A percentile compares a stretch with the other conserved stretches of the same genome.
phyloP scores from a whole-genome alignment of 129 eudicot species.

The Glebionis coronaria region DNA sequence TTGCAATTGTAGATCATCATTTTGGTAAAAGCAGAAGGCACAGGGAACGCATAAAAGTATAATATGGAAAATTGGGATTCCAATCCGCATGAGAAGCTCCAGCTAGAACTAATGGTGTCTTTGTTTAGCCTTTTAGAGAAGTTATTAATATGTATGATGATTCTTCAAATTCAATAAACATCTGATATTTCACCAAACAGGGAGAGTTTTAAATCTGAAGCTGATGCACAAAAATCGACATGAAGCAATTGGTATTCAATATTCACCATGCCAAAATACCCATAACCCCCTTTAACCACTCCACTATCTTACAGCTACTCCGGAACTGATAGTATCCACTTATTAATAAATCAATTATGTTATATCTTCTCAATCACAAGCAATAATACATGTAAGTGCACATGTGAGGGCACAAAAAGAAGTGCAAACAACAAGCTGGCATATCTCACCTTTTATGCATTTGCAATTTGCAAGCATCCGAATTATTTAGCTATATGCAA shows the following conservation, averaged over 20 bases:
- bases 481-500: too few species aligned
- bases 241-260: too few species aligned
- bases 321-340: not conserved
- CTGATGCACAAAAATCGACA: too few species aligned
- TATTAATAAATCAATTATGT: not conserved
- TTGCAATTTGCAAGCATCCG: too few species aligned
- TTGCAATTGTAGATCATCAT: not conserved
- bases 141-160: not conserved
- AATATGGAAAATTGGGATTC: not conserved
- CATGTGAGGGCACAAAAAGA: too few species aligned
- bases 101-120: not conserved
- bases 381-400: not conserved
- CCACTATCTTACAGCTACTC: too few species aligned
- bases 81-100: not conserved
- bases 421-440: too few species aligned
- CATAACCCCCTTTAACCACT: too few species aligned
- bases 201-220: too few species aligned
- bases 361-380: not conserved
- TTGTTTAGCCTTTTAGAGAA: not conserved
- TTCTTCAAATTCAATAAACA: not conserved
- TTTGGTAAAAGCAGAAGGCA: not conserved
- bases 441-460: too few species aligned
- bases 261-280: too few species aligned
- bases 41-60: not conserved
- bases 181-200: not conserved